Conservation (phyloP, 371 early-diverging fungal species). For the Synchytrium microbalum region DNA sequence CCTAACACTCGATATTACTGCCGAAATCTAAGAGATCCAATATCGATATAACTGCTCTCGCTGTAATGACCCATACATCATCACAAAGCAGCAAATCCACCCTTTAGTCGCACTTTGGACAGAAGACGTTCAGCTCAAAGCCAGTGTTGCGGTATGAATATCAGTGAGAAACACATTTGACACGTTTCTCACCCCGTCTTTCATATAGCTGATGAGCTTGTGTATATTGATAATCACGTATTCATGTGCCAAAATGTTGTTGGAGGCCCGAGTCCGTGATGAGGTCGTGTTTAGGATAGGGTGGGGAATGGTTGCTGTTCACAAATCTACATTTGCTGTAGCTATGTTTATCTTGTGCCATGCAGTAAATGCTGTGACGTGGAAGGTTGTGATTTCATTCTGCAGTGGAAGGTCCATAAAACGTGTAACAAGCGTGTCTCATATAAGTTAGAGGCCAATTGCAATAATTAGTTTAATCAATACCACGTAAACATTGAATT, state of each 20-base stretch:
- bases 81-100: not conserved
- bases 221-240: not conserved
- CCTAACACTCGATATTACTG: too few relatives aligned
- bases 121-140: not conserved
- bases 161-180: not conserved
- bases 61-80: not conserved
- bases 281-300: not conserved
- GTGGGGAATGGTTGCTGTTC: not conserved
- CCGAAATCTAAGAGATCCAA: too few relatives aligned
- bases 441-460: not conserved
- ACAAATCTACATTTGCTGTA: not conserved
- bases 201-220: not conserved
- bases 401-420: not conserved
- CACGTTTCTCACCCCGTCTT: not conserved
- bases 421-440: not conserved
- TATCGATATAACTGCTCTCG: not conserved
- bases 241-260: not conserved
- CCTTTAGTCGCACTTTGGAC: not conserved
- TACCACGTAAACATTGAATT: too few relatives aligned
- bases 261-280: not conserved
- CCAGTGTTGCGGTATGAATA: not conserved
- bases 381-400: not conserved
- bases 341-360: not conserved
- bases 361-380: not conserved
- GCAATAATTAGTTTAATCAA: not conserved